Base-by-base conservation (phyloP, 1,139 yeast genomes). In the Arxiozyma telluris region DNA sequence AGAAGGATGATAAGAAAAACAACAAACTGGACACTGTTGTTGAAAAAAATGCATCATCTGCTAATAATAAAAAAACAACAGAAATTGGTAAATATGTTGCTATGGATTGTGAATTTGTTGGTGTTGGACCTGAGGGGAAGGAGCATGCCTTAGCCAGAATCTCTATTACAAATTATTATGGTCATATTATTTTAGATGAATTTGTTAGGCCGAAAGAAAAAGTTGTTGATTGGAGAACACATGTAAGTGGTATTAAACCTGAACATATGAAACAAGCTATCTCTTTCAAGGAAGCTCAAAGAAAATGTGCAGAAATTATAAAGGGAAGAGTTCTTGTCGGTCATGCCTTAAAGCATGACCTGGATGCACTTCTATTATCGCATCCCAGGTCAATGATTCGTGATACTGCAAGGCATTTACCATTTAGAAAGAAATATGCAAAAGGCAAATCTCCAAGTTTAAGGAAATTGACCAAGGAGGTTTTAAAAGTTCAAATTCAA, bases 51-150 rank as follows among this genome's bases (percentile, higher is more conserved):
- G 41, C 50, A 20, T 21, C 21, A 23, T 25, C 47, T 18, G 30
- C 39, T 9, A 25, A 27, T 27, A 38, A 51, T 6, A 56, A 58
- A 34, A 64, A 61, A 52, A 59, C 62, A 38, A 61, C 59, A 41
- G 78, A 75, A 50, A 75, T 81, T 1, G 96, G 96, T 0, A 84
- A 79, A 62, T 89, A 79, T 61, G 61, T 91, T 8, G 90, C 96
- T 0, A 79, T 91, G 56, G 98, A 91, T 71, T 90, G 97, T 74
- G 98, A 91, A 64, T 90, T 91, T 74, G 97, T 91, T 1, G 97
- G 97, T 6, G 83, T 86, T 0, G 97, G 96, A 0, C 80, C 78
- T 1, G 82, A 81, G 22, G 95, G 94, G 8, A 62, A 65, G 41
- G 79, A 77, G 48, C 83, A 91, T 5, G 91, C 84, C 1, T 74